phyloP scores from a whole-genome alignment of 257 asterid species.

The Prunella vulgaris region DNA sequence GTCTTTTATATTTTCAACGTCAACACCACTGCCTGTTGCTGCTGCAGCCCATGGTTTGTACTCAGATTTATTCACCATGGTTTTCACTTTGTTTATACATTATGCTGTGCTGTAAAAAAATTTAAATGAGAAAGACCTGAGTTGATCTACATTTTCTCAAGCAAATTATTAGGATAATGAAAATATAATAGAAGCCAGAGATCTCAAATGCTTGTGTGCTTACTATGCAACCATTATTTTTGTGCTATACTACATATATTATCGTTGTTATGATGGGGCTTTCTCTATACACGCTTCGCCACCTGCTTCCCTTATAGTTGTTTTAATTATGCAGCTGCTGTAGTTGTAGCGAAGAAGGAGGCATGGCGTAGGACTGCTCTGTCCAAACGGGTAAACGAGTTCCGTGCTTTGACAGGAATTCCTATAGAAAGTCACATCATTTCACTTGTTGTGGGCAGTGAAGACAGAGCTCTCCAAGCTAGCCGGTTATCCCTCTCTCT shows the following conservation, averaged over 20 bases:
- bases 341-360: slow-evolving; percentile 68
- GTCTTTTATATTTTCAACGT: slow-evolving; percentile 94
- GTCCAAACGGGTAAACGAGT: slow-evolving; percentile 60
- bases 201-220: background rate
- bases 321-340: slow-evolving; percentile 60
- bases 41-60: slow-evolving; percentile 91
- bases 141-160: background rate
- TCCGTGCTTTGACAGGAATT: slow-evolving; percentile 46
- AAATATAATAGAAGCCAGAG: background rate
- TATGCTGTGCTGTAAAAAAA: background rate
- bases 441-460: slow-evolving; percentile 72
- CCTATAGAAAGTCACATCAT: slow-evolving; percentile 45
- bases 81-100: slow-evolving; percentile 14
- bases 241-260: background rate
- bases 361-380: slow-evolving; percentile 81
- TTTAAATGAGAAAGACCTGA: background rate
- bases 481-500: slow-evolving; percentile 54
- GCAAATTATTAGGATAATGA: background rate
- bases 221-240: too few relatives aligned
- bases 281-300: background rate
- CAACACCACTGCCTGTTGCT: slow-evolving; percentile 83
- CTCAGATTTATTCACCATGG: background rate
- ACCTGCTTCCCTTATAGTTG: background rate
- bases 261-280: background rate
- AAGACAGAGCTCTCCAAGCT: slow-evolving; percentile 85